A percentile compares a stretch with the other conserved stretches of the same genome.
These are phyloP conservation scores for Wickerhamomyces pijperi DNA, from an alignment of 805 yeast genomes.

Conservation along the genomic window DNA sequence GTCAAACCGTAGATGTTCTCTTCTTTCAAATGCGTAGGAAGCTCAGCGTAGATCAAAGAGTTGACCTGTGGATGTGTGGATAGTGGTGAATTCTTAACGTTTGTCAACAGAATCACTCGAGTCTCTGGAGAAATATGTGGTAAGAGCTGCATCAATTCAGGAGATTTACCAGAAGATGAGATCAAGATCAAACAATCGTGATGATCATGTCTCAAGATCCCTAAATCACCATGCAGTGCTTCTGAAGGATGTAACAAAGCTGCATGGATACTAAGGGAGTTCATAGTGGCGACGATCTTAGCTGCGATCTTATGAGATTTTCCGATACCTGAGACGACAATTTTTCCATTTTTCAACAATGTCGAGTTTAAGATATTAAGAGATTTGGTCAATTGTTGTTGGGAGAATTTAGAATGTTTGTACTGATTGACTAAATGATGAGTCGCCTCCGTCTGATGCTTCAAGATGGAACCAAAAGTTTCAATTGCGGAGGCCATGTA, in stretches of 20 bases:
- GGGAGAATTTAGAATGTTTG: constrained; percentile 32
- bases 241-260: constrained; percentile 71
- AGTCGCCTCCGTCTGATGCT: constrained; percentile 37
- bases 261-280: constrained; percentile 64
- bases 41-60: constrained; percentile 48
- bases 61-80: constrained; percentile 38
- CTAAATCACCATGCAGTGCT: constrained; percentile 86
- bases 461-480: constrained; percentile 29
- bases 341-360: constrained; percentile 45
- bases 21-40: constrained; percentile 50
- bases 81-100: constrained; percentile 44
- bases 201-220: constrained; percentile 44
- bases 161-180: constrained; percentile 76
- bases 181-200: constrained; percentile 53
- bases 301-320: constrained; percentile 72
- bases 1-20: constrained; percentile 57
- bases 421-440: constrained; percentile 34
- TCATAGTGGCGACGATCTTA: constrained; percentile 73
- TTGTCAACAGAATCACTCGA: constrained; percentile 54
- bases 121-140: constrained; percentile 44
- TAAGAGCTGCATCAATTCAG: constrained; percentile 44
- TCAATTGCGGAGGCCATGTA: constrained; percentile 15
- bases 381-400: constrained; percentile 30
- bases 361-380: constrained; percentile 26
- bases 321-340: constrained; percentile 76